Evolutionary conservation across 129 eudicot genomes (phyloP), one percentile per base, ranked within the genome.

Genomic region (Dittrichia graveolens): DNA sequence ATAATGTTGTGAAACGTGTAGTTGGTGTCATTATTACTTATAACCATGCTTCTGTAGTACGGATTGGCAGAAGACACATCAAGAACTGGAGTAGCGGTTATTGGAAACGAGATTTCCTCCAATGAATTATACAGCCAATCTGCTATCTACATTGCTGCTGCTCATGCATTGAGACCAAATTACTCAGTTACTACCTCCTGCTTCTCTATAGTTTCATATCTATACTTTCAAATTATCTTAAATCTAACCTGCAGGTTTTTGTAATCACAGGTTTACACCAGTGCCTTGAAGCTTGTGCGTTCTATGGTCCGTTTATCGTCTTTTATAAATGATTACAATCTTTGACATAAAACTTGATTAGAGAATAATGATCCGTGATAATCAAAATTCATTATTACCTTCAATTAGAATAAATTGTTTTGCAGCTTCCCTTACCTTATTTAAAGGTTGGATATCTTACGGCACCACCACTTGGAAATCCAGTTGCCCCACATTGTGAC

Each of bases 11-110:
- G 38, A 47, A 42, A 48, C 15, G 6, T 14, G 5, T 3, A 57
- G 61, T 31, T 7, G 8, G 9, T 18, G 34, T 8, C 49, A 53
- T 60, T 57, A 15, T 37, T 35, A 35, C 13, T 54, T 61, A 48
- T 34, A 16, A 43, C 64, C 41, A 42, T 42, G 49, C 5, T 41
- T 75, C 50, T 81, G 84, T 85, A 87, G 92, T 93, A 93, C 71
- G 98, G 98, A 68, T 83, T 94, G 88, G 96, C 98, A 62, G 97
- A 94, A 71, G 98, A 94, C 83, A 85, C 92, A 13, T 85, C 95
- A 65, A 90, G 97, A 90, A 82, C 95, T 47, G 98, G 98, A 40
- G 91, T 87, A 45, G 40, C 79, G 49, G 65, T 77, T 45, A 49
- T 70, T 44, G 82, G 85, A 49, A 81, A 90, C 44, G 98, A 90